Evolutionary conservation across 2,329 filamentous ascomycete species (phyloP).

Genomic region (Grosmannia serpens): DNA sequence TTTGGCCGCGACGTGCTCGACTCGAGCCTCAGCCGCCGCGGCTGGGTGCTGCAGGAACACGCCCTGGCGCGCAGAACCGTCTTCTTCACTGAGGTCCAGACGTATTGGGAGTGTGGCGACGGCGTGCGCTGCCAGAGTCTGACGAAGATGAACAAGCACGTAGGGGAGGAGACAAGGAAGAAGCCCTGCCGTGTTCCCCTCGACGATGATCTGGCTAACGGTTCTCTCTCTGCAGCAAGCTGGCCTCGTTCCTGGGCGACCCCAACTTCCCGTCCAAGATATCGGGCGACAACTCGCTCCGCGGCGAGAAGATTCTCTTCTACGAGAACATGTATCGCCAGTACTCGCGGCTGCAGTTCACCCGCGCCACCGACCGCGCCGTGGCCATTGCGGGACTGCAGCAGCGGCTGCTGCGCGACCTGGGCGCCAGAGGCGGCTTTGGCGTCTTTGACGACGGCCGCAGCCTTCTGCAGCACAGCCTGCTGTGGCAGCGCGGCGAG

Average conservation of each 20-base stretch:
- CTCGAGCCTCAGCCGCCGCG: conserved; percentile 19
- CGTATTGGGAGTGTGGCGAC: conserved; percentile 27
- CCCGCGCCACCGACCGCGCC: conserved; percentile 16
- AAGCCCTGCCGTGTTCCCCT: no score
- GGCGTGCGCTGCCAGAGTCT: conserved; percentile 24
- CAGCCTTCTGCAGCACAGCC: conserved; percentile 15
- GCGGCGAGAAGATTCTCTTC: conserved; percentile 13
- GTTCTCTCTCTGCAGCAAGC: background rate
- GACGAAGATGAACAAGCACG: conserved; percentile 1
- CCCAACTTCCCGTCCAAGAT: conserved; percentile 16
- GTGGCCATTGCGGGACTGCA: conserved; percentile 22
- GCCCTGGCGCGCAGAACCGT: conserved; percentile 24
- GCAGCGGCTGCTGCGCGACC: conserved; percentile 14
- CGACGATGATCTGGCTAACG: background rate
- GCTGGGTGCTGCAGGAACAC: conserved; percentile 29
- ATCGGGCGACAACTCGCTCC: background rate
- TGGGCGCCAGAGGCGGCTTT: conserved; percentile 16
- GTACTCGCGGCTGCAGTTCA: conserved; percentile 20
- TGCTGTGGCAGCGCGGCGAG: conserved; percentile 18
- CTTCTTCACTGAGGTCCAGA: conserved; percentile 23
- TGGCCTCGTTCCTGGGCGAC: conserved; percentile 17
- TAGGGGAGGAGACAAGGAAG: background rate
- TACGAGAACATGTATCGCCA: conserved; percentile 16
- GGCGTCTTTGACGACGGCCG: conserved; percentile 19
- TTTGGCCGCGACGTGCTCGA: conserved; percentile 22